Base-by-base conservation (phyloP, 2,329 filamentous ascomycete genomes). In the Fusarium sp. region DNA sequence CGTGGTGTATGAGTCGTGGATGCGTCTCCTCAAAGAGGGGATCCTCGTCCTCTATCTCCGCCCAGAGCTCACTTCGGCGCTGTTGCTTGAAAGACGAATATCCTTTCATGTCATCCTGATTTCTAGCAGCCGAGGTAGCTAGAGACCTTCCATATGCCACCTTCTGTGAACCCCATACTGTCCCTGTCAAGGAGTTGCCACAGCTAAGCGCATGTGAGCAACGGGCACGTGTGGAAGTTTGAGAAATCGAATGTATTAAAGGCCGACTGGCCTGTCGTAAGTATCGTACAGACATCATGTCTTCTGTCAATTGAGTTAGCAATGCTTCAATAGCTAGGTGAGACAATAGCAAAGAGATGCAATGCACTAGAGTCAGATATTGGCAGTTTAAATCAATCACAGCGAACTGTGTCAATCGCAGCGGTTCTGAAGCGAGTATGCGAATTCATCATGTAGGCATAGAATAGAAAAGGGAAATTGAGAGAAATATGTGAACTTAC, bases 401-500 rank as follows among this genome's bases (percentile, higher is more conserved):
- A 80, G 79, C 77, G 77, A 78, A 77, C 80, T 77, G 80, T 77
- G 79, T 84, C 80, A 83, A 82, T 81, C 82, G 82, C 82, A 84
- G 82, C 82, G 82, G 82, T 84, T 83, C 82, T 84, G 80, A 82
- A 81, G 80, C 80, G 79, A 80, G 63, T 72, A 77, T 80, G 79
- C 79, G 73, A 77, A 55, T 73, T 83, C 81, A 84, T 84, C 82
- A 84, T 79, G 62, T 62, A 39, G 63, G 44, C 50, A 52, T 38
- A 57, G 47, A 28, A 15, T 26, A 46, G 23, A 23, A 13, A 21
- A 12, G 18, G 11, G 18, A 21, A 8, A 28, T 26, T 28, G 37
- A 13, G 24, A 49, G 15, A 31, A 12, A 31, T 16, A 11, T 18
- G 41, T 28, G 39, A 28, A 81, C 80, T 80, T 78, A 81, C 80